Evolutionary conservation across 1,139 yeast genomes (phyloP).

Genomic region (Taphrina wiesneri): DNA sequence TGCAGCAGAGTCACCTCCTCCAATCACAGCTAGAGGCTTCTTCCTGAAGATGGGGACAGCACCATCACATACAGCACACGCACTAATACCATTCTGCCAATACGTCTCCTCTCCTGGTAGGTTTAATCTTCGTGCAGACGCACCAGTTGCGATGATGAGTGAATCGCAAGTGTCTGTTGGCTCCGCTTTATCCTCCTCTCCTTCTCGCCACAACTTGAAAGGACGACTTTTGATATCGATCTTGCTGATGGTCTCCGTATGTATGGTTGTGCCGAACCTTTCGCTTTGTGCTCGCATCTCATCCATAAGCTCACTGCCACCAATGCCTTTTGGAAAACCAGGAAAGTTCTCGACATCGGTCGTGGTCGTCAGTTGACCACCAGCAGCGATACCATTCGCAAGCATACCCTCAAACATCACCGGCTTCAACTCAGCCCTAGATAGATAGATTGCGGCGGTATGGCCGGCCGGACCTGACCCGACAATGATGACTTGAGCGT

Average conservation of each 20-base stretch:
- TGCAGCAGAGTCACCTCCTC: constrained; percentile 99
- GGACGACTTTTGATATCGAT: constrained; percentile 84
- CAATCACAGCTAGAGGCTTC: constrained; percentile 94
- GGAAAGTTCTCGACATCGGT: constrained; percentile 97
- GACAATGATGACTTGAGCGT: constrained; percentile 34
- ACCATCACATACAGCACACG: constrained; percentile 99
- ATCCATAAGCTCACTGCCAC: constrained; percentile 87
- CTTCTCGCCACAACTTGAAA: constrained; percentile 95
- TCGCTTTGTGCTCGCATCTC: constrained; percentile 85
- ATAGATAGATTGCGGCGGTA: constrained; percentile 94
- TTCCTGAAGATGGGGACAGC: constrained; percentile 98
- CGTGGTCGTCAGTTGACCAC: constrained; percentile 97
- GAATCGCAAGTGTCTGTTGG: constrained; percentile 93
- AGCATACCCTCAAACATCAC: constrained; percentile 91
- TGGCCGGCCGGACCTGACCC: constrained; percentile 97
- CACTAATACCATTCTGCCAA: constrained; percentile 99
- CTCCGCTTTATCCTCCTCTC: constrained; percentile 51
- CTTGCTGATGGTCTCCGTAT: constrained; percentile 91
- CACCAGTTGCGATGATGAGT: constrained; percentile 92
- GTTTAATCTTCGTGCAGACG: constrained; percentile 89
- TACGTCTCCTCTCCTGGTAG: constrained; percentile 95
- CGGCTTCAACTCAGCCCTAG: constrained; percentile 95
- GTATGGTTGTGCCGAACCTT: constrained; percentile 86
- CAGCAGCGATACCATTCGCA: constrained; percentile 98
- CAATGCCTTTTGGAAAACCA: constrained; percentile 94